These are phyloP conservation scores for Schizophyllum amplum DNA, from an alignment of 1,284 basidiomycete genomes.

Conservation along the genomic window DNA sequence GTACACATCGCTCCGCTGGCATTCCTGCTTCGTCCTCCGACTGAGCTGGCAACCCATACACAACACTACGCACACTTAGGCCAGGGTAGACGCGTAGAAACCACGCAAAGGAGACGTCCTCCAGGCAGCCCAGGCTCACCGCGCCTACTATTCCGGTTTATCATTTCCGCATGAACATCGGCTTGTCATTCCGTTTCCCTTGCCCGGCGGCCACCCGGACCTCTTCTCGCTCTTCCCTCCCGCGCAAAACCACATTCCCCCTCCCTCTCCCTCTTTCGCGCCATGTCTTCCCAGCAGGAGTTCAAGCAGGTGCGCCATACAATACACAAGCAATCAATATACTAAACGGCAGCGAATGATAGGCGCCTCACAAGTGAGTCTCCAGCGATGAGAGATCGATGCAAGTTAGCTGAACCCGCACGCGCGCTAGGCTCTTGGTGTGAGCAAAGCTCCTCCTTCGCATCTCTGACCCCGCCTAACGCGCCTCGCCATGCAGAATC, in stretches of 20 bases:
- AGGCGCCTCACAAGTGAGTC: slow-evolving; percentile 63
- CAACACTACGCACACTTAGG: background rate
- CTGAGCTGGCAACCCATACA: too few species aligned
- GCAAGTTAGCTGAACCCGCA: slow-evolving; percentile 8
- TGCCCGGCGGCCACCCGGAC: background rate
- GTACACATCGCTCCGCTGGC: too few species aligned
- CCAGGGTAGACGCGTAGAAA: too few species aligned
- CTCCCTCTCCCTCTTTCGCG: slow-evolving; percentile 5
- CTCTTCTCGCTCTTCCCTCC: background rate
- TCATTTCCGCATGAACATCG: background rate
- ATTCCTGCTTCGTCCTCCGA: too few species aligned
- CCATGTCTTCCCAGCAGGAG: slow-evolving; percentile 16
- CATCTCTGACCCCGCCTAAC: slow-evolving; percentile 5
- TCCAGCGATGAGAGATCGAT: slow-evolving; percentile 7
- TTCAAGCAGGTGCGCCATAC: slow-evolving; percentile 27
- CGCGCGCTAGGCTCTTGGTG: slow-evolving; percentile 49
- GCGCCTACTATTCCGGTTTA: too few species aligned
- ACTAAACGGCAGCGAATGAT: slow-evolving; percentile 4
- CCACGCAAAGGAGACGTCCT: too few species aligned
- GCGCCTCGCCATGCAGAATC: slow-evolving; percentile 38
- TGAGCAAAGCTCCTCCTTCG: slow-evolving; percentile 27
- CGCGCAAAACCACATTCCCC: background rate
- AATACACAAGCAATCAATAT: too few species aligned
- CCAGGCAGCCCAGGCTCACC: too few species aligned
- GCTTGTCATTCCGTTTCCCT: background rate